phyloP scores from a whole-genome alignment of 1,139 yeast genomes.

The Chernovozyma aurita region DNA sequence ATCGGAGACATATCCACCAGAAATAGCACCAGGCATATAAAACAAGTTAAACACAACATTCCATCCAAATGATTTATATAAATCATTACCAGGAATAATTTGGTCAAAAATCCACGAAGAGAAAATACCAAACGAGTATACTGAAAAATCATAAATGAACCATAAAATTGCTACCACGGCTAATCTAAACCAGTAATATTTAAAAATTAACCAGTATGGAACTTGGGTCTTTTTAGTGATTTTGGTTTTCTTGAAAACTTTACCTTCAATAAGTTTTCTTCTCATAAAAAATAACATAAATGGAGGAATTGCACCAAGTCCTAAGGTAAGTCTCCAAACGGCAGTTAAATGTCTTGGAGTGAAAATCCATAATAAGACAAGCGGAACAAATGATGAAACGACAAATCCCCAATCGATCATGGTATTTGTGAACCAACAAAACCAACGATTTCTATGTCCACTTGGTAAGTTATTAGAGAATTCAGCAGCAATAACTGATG shows the following conservation, averaged over 20 bases:
- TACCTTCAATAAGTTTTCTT: conserved; percentile 68
- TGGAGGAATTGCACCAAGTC: conserved; percentile 91
- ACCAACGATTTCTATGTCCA: conserved; percentile 84
- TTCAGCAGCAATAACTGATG: conserved; percentile 92
- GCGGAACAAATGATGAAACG: conserved; percentile 75
- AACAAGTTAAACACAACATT: conserved; percentile 82
- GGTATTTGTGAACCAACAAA: conserved; percentile 81
- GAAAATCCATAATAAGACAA: conserved; percentile 83
- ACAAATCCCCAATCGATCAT: conserved; percentile 91
- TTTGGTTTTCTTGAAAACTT: conserved; percentile 63
- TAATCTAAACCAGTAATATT: conserved; percentile 83
- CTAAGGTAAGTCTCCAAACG: conserved; percentile 91
- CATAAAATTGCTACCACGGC: conserved; percentile 69
- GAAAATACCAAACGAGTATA: conserved; percentile 83
- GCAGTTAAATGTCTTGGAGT: conserved; percentile 64
- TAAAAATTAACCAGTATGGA: conserved; percentile 67
- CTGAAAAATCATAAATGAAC: conserved; percentile 88
- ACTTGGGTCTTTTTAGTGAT: conserved; percentile 55
- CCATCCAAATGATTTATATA: conserved; percentile 87
- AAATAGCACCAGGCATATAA: conserved; percentile 83
- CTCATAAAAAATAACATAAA: conserved; percentile 72
- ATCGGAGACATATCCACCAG: conserved; percentile 82
- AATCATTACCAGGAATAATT: conserved; percentile 57
- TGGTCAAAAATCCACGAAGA: conserved; percentile 61
- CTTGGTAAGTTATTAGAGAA: conserved; percentile 74